Evolutionary conservation across 164 flowering plant genomes (phyloP).

Genomic region (Vitis vinifera): ASM3070453v1 NC_081806.1:1436001-1436500

Average conservation of each 20-base stretch:
- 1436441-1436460: not conserved
- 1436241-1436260: slow-evolving; percentile 6
- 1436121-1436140: slow-evolving; percentile 3
- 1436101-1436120: too few relatives aligned
- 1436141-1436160: slow-evolving; percentile 7
- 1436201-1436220: slow-evolving; percentile 8
- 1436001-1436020: slow-evolving; percentile 74
- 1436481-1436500: not conserved
- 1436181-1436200: not conserved
- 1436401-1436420: too few relatives aligned
- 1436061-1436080: too few relatives aligned
- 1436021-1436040: slow-evolving; percentile 76
- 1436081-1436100: not conserved
- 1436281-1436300: slow-evolving; percentile 26
- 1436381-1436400: not conserved
- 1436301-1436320: not conserved
- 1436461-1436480: not conserved
- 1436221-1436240: not conserved
- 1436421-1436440: not conserved
- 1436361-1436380: slow-evolving; percentile 23
- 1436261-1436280: slow-evolving; percentile 26
- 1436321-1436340: slow-evolving; percentile 10
- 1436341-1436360: slow-evolving; percentile 7
- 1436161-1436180: not conserved
- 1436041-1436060: slow-evolving; percentile 36